Percentiles rank a stretch among this genome's conserved stretches.
Conservation (phyloP, 192 early-diverging fungal genomes). For the Entomortierella chlamydospora region DNA sequence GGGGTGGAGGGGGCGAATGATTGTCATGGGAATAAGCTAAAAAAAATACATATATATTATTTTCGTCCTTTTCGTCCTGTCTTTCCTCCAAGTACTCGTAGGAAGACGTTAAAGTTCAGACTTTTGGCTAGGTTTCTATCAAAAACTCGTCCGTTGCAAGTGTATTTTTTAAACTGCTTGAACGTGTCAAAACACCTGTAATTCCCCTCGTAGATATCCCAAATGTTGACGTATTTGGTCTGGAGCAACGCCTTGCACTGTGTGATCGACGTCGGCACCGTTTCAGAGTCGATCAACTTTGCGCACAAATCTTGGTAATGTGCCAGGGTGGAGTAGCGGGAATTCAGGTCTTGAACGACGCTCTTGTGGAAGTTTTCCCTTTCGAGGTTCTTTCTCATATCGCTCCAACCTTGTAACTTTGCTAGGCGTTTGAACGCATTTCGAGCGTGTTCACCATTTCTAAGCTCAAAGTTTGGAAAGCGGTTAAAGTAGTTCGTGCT, state of each 20-base stretch:
- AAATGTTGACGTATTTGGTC: constrained; percentile 29
- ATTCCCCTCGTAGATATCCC: constrained; percentile 16
- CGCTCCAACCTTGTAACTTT: background rate
- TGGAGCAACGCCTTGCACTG: constrained; percentile 14
- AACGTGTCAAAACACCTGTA: constrained; percentile 17
- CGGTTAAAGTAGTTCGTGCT: no score
- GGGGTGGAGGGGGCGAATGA: no score
- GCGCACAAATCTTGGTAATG: constrained; percentile 13
- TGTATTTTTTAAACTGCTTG: constrained; percentile 10
- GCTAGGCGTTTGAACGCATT: background rate
- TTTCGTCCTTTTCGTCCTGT: no score
- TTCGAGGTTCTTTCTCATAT: background rate
- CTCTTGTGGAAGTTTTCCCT: background rate
- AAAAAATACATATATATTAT: no score
- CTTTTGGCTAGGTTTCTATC: constrained; percentile 1
- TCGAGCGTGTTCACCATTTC: no score
- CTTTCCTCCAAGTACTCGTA: background rate
- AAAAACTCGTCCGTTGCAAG: constrained; percentile 3
- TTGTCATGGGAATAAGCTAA: no score
- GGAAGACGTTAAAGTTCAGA: constrained; percentile 8
- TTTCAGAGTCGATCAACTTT: background rate
- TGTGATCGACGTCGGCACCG: constrained; percentile 2
- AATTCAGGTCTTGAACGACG: constrained; percentile 9
- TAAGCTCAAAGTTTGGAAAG: no score
- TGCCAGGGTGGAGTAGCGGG: constrained; percentile 1